These are phyloP conservation scores for Olyra latifolia DNA, from an alignment of 176 grass and related monocot species.

Conservation along the genomic window DNA sequence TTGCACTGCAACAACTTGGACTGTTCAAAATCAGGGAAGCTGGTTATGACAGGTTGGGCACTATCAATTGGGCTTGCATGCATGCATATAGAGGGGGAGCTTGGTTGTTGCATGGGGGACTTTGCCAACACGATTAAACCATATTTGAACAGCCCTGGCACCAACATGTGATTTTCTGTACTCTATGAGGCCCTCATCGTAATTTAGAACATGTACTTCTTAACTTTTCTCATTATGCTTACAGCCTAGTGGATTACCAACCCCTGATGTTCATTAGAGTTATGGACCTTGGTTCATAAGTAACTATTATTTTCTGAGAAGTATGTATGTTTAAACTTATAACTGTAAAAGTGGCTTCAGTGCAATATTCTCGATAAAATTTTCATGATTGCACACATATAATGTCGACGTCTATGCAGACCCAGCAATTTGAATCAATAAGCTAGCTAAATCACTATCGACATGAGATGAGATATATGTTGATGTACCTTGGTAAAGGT, in stretches of 20 bases:
- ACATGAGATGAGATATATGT: not conserved
- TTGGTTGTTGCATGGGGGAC: too few relatives aligned
- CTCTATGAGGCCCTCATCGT: too few relatives aligned
- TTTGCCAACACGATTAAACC: too few relatives aligned
- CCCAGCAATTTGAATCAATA: not conserved
- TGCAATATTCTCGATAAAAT: not conserved
- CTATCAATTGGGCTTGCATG: too few relatives aligned
- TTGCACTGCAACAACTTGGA: not conserved
- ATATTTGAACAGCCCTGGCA: not conserved
- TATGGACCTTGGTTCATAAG: not conserved
- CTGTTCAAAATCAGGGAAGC: too few relatives aligned
- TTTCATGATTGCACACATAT: not conserved
- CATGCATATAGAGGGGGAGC: too few relatives aligned
- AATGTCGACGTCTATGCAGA: not conserved
- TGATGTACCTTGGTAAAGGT: conserved; percentile 81
- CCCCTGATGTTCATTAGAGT: not conserved
- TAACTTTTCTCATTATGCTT: conserved; percentile 16
- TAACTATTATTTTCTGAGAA: conserved; percentile 10
- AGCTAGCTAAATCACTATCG: not conserved
- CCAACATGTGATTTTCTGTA: not conserved
- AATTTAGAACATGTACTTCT: conserved; percentile 1
- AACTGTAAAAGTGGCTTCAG: not conserved
- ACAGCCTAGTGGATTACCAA: not conserved
- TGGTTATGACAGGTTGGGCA: too few relatives aligned
- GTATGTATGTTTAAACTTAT: not conserved